These are phyloP conservation scores for Apiotrichum sp. DNA, from an alignment of 1,284 basidiomycete species.

Conservation along the genomic window DNA sequence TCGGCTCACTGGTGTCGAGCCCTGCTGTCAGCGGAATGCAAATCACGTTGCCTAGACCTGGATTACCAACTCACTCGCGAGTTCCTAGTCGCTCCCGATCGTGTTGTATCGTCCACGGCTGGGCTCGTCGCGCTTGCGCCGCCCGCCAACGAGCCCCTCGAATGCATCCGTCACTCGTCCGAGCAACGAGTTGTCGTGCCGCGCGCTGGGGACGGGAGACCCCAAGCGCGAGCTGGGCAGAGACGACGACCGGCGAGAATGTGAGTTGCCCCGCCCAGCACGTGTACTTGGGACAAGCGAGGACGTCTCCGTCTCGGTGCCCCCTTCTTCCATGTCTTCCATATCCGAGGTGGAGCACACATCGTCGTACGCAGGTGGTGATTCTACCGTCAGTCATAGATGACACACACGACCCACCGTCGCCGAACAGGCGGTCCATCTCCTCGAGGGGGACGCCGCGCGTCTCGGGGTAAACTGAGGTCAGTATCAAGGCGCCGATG, in stretches of 20 bases:
- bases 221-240: constrained; percentile 31
- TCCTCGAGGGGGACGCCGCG: constrained; percentile 53
- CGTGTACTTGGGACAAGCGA: constrained; percentile 49
- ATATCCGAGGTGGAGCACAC: neutral
- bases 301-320: constrained; percentile 56
- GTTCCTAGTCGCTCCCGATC: constrained; percentile 62
- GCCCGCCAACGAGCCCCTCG: constrained; percentile 51
- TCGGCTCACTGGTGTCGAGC: neutral
- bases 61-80: constrained; percentile 52
- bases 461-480: constrained; percentile 50
- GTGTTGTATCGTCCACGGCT: constrained; percentile 52
- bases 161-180: constrained; percentile 50
- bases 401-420: constrained; percentile 12
- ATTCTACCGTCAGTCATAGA: neutral
- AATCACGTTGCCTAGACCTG: neutral
- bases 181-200: constrained; percentile 32
- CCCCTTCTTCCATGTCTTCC: constrained; percentile 21
- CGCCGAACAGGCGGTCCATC: constrained; percentile 49
- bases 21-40: neutral
- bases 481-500: neutral
- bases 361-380: constrained; percentile 18
- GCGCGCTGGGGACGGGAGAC: constrained; percentile 24
- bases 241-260: constrained; percentile 20
- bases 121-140: constrained; percentile 34
- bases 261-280: constrained; percentile 19